Conservation (phyloP, 2,329 filamentous ascomycete genomes). For the Dichotomopilus funicola region DNA sequence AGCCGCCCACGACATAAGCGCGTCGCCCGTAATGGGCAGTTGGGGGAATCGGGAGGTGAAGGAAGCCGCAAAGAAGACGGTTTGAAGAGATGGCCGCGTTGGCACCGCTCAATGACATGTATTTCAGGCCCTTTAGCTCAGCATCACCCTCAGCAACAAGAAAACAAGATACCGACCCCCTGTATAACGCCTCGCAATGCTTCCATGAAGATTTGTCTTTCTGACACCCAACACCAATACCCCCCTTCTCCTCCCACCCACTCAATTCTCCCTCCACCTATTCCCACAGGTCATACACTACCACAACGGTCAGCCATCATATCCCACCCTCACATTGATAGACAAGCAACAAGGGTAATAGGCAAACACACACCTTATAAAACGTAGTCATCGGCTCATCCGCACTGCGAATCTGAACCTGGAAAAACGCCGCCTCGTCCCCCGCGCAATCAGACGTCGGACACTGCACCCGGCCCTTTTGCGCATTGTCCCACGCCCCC, state of each 20-base stretch:
- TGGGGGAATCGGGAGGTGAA: background rate
- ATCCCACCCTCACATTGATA: constrained; percentile 2
- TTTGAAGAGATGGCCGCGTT: background rate
- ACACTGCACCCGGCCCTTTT: constrained; percentile 79
- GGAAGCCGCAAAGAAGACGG: background rate
- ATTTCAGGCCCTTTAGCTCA: background rate
- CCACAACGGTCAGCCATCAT: constrained; percentile 6
- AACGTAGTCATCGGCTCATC: constrained; percentile 99
- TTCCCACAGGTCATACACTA: constrained; percentile 62
- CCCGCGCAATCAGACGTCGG: constrained; percentile 74
- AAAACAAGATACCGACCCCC: constrained; percentile 4
- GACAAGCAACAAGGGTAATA: background rate
- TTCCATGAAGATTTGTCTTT: background rate
- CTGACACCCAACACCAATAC: background rate
- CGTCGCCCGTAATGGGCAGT: constrained; percentile 3
- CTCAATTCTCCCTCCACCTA: constrained; percentile 60
- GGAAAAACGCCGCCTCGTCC: constrained; percentile 84
- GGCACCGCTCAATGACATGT: background rate
- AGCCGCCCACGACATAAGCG: background rate
- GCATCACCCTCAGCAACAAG: background rate
- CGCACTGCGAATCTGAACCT: constrained; percentile 94
- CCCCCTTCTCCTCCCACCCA: background rate
- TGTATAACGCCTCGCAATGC: constrained; percentile 27
- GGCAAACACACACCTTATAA: constrained; percentile 58
- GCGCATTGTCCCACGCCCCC: constrained; percentile 84